Evolutionary conservation across 331 rosid genomes (phyloP), one percentile per base, ranked within the genome.

Genomic region (Quercus phellos): DNA sequence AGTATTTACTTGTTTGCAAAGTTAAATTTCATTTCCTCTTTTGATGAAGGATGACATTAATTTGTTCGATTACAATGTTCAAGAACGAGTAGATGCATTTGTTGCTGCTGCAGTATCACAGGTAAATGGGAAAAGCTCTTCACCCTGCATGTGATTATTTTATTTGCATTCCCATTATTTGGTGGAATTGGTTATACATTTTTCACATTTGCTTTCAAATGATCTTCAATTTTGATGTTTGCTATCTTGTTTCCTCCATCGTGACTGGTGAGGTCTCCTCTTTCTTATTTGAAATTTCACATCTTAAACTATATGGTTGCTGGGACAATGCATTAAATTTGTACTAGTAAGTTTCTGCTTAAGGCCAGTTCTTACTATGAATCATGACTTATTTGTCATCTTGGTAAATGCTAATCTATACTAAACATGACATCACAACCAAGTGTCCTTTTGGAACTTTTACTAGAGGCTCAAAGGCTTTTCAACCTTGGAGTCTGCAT

Each of bases 11-110:
- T 81, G 51, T 67, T 78, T 67, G 73, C 19, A 30, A 76, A 76
- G 55, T 60, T 77, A 24, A 58, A 58, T 78, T 68, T 29, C 10
- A 18, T 24, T 76, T 35, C 34, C 18, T 30, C 56, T 51, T 70
- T 77, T 50, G 14, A 26, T 67, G 89, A 84, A 94, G 99, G 99
- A 94, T 74, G 88, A 94, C 77, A 51, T 83, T 42, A 60, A 81
- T 61, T 86, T 92, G 90, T 94, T 94, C 24, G 98, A 92, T 81
- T 94, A 94, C 85, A 94, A 92, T 84, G 99, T 94, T 56, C 93
- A 89, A 67, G 82, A 88, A 27, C 88, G 97, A 56, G 97, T 94
- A 29, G 87, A 92, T 42, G 97, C 91, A 78, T 94, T 94, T 71
- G 90, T 94, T n/a, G 84, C 94, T 78, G 96, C 99, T 35, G 99